phyloP scores from a whole-genome alignment of 164 flowering plant genomes.

The Houttuynia cordata region DNA sequence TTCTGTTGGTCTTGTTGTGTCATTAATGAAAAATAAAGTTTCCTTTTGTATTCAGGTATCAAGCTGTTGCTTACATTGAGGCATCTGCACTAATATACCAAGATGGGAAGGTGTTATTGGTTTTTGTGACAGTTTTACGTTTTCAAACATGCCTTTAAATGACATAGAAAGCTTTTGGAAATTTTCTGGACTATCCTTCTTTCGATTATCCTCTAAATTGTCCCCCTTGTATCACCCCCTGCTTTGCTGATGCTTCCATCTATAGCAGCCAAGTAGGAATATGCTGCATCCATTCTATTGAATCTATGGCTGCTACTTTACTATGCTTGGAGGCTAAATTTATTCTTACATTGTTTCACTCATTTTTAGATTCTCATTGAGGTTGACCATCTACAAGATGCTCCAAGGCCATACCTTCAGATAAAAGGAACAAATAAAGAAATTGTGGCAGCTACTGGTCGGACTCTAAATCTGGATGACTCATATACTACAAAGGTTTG shows the following conservation, averaged over 20 bases:
- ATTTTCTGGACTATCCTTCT: neutral
- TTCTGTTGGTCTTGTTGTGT: neutral
- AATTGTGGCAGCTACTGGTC: slow-evolving; percentile 82
- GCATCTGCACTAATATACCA: slow-evolving; percentile 95
- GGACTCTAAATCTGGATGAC: slow-evolving; percentile 66
- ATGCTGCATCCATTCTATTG: neutral
- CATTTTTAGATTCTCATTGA: slow-evolving; percentile 67
- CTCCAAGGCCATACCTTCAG: slow-evolving; percentile 70
- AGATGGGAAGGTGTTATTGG: slow-evolving; percentile 72
- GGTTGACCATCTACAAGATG: slow-evolving; percentile 92
- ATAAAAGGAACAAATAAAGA: slow-evolving; percentile 91
- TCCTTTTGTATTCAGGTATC: slow-evolving; percentile 53
- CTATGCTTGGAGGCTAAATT: neutral
- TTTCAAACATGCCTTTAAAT: no score
- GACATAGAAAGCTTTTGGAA: no score
- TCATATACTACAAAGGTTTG: slow-evolving; percentile 96
- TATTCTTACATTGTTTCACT: neutral
- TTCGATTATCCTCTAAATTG: neutral
- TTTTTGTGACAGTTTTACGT: no score
- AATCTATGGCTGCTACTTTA: neutral
- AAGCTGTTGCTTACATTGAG: slow-evolving; percentile 95
- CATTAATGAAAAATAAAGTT: neutral
- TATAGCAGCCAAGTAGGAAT: neutral
- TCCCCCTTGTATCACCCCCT: neutral
- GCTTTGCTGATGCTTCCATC: neutral